Conservation (phyloP, 495 filamentous ascomycete species). For the Chlorociboria aeruginascens region DNA sequence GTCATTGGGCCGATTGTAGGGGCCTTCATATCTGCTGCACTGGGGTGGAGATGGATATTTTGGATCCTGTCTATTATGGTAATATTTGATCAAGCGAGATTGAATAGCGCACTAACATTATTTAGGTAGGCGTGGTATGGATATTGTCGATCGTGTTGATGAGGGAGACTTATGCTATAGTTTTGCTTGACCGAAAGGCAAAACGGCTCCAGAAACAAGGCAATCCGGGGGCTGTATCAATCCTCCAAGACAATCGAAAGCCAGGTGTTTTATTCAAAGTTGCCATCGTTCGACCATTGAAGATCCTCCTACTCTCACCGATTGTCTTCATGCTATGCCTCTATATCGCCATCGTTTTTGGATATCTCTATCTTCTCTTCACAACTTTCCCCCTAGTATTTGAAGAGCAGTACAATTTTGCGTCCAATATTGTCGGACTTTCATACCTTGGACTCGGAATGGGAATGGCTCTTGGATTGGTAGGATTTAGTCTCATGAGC, state of each 20-base stretch:
- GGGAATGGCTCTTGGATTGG: neutral
- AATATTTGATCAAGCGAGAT: too few relatives aligned
- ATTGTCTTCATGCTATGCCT: neutral
- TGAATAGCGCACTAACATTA: too few relatives aligned
- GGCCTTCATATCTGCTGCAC: constrained; percentile 35
- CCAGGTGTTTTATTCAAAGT: constrained; percentile 19
- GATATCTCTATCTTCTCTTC: neutral
- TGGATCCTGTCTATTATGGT: constrained; percentile 42
- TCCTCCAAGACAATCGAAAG: constrained; percentile 8
- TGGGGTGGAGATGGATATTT: constrained; percentile 48
- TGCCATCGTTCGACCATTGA: neutral
- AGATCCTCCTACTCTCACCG: neutral
- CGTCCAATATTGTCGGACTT: neutral
- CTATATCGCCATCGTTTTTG: neutral
- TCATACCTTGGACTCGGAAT: neutral
- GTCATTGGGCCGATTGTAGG: constrained; percentile 38
- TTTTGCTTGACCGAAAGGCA: constrained; percentile 38
- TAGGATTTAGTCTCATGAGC: neutral
- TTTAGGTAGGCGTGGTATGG: neutral
- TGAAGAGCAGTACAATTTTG: neutral
- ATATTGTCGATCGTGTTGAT: constrained; percentile 10
- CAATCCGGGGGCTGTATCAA: too few relatives aligned
- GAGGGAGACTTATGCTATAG: constrained; percentile 39
- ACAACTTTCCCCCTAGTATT: neutral
- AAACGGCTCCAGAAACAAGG: constrained; percentile 16